Percentiles rank a stretch among this genome's conserved stretches.
These are phyloP conservation scores for Aciculosporium take DNA, from an alignment of 2,329 filamentous ascomycete genomes.

Conservation along the genomic window DNA sequence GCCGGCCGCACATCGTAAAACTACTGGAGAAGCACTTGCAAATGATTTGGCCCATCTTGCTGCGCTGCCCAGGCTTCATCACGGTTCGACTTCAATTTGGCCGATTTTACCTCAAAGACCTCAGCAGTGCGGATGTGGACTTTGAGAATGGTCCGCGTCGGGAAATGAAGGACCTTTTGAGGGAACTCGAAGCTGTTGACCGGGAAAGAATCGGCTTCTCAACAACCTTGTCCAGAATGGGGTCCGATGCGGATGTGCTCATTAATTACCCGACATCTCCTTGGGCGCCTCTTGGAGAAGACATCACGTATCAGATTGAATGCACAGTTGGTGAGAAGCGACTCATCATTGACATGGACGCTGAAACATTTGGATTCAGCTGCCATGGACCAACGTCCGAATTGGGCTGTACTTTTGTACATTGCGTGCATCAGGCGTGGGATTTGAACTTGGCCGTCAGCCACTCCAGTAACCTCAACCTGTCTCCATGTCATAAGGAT, in stretches of 20 bases:
- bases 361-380: slow-evolving; percentile 11
- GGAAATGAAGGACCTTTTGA: slow-evolving; percentile 3
- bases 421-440: slow-evolving; percentile 19
- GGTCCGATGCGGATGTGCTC: slow-evolving; percentile 12
- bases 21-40: slow-evolving; percentile 6
- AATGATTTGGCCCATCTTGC: slow-evolving; percentile 10
- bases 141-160: slow-evolving; percentile 10
- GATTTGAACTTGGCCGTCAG: slow-evolving; percentile 16
- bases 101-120: slow-evolving; percentile 15
- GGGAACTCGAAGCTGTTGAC: background rate
- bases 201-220: slow-evolving; percentile 13
- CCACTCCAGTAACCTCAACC: slow-evolving; percentile 5
- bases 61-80: slow-evolving; percentile 13
- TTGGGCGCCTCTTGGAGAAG: slow-evolving; percentile 10
- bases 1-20: slow-evolving; percentile 7
- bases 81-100: slow-evolving; percentile 15
- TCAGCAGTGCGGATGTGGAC: slow-evolving; percentile 9
- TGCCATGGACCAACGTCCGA: slow-evolving; percentile 11
- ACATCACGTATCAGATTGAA: slow-evolving; percentile 15
- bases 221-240: slow-evolving; percentile 14
- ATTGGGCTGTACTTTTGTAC: slow-evolving; percentile 13
- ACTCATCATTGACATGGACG: slow-evolving; percentile 16
- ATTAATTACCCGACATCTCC: background rate
- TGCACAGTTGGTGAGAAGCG: slow-evolving; percentile 8
- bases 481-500: slow-evolving; percentile 7